These are phyloP conservation scores for Globisporangium megalacanthum DNA, from an alignment of 352 stramenopile genomes.

Conservation along the genomic window DNA sequence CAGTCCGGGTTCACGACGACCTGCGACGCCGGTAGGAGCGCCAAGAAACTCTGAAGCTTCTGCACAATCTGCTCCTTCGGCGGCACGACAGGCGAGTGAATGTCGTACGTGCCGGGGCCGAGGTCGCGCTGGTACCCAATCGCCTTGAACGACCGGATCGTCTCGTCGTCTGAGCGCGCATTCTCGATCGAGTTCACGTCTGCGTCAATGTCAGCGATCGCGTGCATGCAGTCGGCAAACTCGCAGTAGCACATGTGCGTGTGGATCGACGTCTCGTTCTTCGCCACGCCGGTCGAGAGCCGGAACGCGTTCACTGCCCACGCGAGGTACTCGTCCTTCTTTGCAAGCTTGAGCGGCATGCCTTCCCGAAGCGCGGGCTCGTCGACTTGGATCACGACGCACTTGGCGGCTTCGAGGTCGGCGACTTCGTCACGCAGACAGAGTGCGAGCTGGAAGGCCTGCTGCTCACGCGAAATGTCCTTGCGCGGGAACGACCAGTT, in stretches of 20 bases:
- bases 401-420: slow-evolving; percentile 88
- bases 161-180: slow-evolving; percentile 87
- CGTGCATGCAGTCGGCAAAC: slow-evolving; percentile 92
- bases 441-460: slow-evolving; percentile 88
- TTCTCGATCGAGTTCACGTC: slow-evolving; percentile 96
- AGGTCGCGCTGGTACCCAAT: slow-evolving; percentile 90
- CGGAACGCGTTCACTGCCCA: slow-evolving; percentile 86
- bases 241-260: slow-evolving; percentile 97
- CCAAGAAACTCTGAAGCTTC: slow-evolving; percentile 86
- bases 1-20: slow-evolving; percentile 92
- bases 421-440: slow-evolving; percentile 89
- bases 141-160: slow-evolving; percentile 83
- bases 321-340: slow-evolving; percentile 81
- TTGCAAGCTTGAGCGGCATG: slow-evolving; percentile 83
- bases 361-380: slow-evolving; percentile 90
- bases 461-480: slow-evolving; percentile 86
- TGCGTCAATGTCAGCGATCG: slow-evolving; percentile 89
- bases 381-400: slow-evolving; percentile 89
- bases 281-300: slow-evolving; percentile 79
- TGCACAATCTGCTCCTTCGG: slow-evolving; percentile 81
- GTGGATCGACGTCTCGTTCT: slow-evolving; percentile 90
- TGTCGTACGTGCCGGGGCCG: slow-evolving; percentile 91
- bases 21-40: slow-evolving; percentile 66
- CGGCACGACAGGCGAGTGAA: slow-evolving; percentile 92
- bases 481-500: slow-evolving; percentile 94